Percentiles rank a stretch among this genome's conserved stretches.
Conservation (phyloP, 768 basidiomycete genomes). For the Pulveroboletus sp. region DNA sequence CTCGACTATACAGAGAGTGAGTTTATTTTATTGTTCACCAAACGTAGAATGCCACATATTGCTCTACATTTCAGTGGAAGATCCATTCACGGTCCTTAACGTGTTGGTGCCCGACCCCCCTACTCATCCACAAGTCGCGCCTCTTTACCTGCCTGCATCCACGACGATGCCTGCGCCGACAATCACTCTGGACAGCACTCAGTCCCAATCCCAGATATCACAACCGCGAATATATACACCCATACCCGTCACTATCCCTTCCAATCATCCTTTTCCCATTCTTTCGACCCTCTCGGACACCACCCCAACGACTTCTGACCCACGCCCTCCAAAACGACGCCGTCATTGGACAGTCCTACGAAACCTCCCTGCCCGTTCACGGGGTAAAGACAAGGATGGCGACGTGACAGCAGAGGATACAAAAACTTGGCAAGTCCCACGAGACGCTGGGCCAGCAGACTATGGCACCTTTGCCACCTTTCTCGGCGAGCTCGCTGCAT, state of each 20-base stretch:
- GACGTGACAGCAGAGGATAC: conserved; percentile 34
- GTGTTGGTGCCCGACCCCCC: conserved; percentile 57
- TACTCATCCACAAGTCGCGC: conserved; percentile 53
- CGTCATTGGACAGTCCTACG: conserved; percentile 64
- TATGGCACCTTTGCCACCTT: conserved; percentile 62
- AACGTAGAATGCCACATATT: neutral
- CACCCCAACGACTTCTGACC: neutral
- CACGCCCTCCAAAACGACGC: conserved; percentile 31
- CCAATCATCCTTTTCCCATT: conserved; percentile 11
- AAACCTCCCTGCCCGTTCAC: conserved; percentile 45
- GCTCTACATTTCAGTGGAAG: conserved; percentile 55
- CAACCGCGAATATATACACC: conserved; percentile 22
- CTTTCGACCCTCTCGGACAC: conserved; percentile 14
- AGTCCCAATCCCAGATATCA: neutral
- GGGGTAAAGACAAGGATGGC: conserved; percentile 52
- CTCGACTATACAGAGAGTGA: conserved; percentile 69
- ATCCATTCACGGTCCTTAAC: conserved; percentile 69
- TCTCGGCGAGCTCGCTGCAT: conserved; percentile 39
- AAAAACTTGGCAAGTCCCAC: conserved; percentile 43
- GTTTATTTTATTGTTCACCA: conserved; percentile 20
- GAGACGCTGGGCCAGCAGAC: conserved; percentile 55
- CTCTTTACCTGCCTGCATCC: conserved; percentile 48
- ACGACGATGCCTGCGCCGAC: conserved; percentile 18
- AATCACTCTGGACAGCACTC: neutral
- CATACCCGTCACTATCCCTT: conserved; percentile 28